Base-by-base conservation (phyloP, 768 basidiomycete species). In the Termitomyces sp. region DNA sequence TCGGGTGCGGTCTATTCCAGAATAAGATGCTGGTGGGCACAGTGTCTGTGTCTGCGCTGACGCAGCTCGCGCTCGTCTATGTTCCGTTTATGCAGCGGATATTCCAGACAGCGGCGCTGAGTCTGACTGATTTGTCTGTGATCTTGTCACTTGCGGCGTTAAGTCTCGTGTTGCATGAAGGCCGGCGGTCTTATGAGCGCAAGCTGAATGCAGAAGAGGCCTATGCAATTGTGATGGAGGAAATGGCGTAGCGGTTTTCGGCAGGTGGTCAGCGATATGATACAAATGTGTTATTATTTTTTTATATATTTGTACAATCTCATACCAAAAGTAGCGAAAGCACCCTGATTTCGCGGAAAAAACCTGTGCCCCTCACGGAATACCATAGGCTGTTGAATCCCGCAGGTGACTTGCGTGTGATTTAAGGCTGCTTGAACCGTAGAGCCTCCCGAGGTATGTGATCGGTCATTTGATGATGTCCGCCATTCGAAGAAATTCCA, bases 1-100 rank as follows among this genome's bases (percentile, higher is more conserved):
- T 98, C 16, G 86, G 87, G 44, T 96, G 94, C 64, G 87, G 85
- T 6, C 68, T 98, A 31, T 75, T 84, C 57, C 87, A 88, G 67
- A 98, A 98, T 77, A 82, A 81, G 66, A 95, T 98, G 92, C 79
- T 98, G 57, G 73, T 96, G 60, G 77, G 85, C 61, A 98, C 96
- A 0, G 92, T 97, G 48, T 89, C 87, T 4, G 78, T 90, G 55
- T 97, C 95, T 24, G 88, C 92, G 67, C 37, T 94, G 60, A 86
- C 87, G 42, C 90, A 96, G 73, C 83, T 98, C 33, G 82, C 81
- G 26, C 78, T 98, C 60, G 83, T 98, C 56, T 98, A 98, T 66
- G 81, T 98, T 53, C 91, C 94, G 0, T 78, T 93, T 63, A 84
- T 97, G 82, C 96, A 98, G 71, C 77, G 81, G 51, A 79, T 98